These are phyloP conservation scores for Barnettozyma populi DNA, from an alignment of 805 yeast species.

Conservation along the genomic window DNA sequence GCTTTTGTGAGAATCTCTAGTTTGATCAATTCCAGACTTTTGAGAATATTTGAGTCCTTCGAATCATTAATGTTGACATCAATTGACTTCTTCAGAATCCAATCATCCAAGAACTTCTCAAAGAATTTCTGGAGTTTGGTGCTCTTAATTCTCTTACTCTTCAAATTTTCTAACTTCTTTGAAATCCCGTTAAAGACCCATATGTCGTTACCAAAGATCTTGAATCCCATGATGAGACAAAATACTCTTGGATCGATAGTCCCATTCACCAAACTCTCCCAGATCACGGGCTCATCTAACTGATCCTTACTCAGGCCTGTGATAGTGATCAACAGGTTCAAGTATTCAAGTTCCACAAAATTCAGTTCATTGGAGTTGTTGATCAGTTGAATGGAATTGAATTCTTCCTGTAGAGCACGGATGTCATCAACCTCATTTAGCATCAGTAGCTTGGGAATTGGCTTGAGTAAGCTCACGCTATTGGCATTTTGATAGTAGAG, in stretches of 20 bases:
- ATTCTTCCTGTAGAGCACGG: conserved; percentile 18
- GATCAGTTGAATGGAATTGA: conserved; percentile 21
- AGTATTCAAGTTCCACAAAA: conserved; percentile 33
- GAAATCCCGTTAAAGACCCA: conserved; percentile 21
- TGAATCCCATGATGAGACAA: conserved; percentile 14
- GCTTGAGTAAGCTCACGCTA: conserved; percentile 13
- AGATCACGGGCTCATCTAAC: conserved; percentile 12
- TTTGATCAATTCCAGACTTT: conserved; percentile 15
- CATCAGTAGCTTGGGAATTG: conserved; percentile 20
- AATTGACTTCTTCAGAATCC: conserved; percentile 17
- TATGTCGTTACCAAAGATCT: conserved; percentile 15
- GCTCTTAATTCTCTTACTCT: conserved; percentile 10
- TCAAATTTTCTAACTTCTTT: conserved; percentile 10
- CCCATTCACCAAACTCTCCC: conserved; percentile 26
- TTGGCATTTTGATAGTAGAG: conserved; percentile 9
- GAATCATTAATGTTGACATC: conserved; percentile 10
- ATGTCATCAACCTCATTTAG: conserved; percentile 6
- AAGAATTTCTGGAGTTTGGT: conserved; percentile 18
- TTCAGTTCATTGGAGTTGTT: conserved; percentile 31
- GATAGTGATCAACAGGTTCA: conserved; percentile 32
- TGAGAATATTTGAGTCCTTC: conserved; percentile 11
- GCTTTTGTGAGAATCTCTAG: conserved; percentile 12
- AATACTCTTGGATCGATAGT: conserved; percentile 22
- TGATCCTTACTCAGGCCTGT: conserved; percentile 21
- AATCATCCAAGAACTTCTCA: conserved; percentile 17